Conservation (phyloP, 2,329 filamentous ascomycete species). For the Sporothrix phasma region DNA sequence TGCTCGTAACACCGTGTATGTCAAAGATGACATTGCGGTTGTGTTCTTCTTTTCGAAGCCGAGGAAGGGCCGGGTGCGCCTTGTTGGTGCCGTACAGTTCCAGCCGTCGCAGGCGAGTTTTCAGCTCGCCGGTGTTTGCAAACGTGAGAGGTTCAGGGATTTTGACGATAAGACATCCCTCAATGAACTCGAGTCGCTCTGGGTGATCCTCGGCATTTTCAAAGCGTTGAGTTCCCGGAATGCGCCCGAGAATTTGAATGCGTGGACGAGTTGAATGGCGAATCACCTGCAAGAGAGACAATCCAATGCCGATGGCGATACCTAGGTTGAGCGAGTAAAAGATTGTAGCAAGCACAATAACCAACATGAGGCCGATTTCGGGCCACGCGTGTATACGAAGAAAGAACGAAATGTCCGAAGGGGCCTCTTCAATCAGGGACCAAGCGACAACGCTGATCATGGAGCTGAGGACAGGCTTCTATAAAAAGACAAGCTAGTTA, state of each 20-base stretch:
- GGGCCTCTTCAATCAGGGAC: conserved; percentile 89
- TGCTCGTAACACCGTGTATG: conserved; percentile 89
- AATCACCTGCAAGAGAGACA: conserved; percentile 83
- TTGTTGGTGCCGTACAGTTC: conserved; percentile 81
- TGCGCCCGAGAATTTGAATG: conserved; percentile 89
- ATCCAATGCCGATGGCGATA: conserved; percentile 85
- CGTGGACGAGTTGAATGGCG: conserved; percentile 83
- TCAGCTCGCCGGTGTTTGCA: conserved; percentile 89
- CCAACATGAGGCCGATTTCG: conserved; percentile 75
- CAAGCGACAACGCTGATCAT: conserved; percentile 95
- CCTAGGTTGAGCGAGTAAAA: conserved; percentile 91
- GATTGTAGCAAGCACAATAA: conserved; percentile 86
- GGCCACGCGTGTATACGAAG: conserved; percentile 73
- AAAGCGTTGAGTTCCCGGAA: conserved; percentile 73
- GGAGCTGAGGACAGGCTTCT: conserved; percentile 87
- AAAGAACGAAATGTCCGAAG: conserved; percentile 88
- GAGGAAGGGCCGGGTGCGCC: conserved; percentile 79
- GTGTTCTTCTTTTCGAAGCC: conserved; percentile 64
- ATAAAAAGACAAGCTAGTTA: not conserved
- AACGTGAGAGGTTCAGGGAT: conserved; percentile 96
- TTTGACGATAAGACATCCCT: conserved; percentile 90
- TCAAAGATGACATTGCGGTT: conserved; percentile 95
- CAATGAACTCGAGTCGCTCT: conserved; percentile 72
- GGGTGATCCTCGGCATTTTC: conserved; percentile 72
- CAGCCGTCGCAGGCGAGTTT: conserved; percentile 68